Percentiles rank a stretch among this genome's conserved stretches.
phyloP scores from a whole-genome alignment of 176 grass and related monocot genomes.

The Ananas comosus region DNA sequence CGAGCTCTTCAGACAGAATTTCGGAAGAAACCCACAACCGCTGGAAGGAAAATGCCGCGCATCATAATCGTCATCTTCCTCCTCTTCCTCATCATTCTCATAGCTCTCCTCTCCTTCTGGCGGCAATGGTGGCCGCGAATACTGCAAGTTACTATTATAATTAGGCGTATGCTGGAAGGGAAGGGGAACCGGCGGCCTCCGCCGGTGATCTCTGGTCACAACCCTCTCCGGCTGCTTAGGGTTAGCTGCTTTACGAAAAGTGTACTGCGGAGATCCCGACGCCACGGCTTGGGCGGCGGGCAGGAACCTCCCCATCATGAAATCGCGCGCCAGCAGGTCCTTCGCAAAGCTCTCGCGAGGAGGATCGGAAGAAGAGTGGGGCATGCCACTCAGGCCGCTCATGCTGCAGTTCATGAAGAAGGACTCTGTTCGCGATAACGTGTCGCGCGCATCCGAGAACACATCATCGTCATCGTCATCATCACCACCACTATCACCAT shows the following conservation, averaged over 20 bases:
- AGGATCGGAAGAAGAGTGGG: not conserved
- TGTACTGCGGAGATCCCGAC: constrained; percentile 62
- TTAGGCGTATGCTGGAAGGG: constrained; percentile 59
- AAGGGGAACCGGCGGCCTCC: constrained; percentile 53
- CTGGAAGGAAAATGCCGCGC: constrained; percentile 48
- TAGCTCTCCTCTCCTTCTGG: constrained; percentile 24
- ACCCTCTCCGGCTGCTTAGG: not conserved
- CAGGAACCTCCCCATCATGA: constrained; percentile 90
- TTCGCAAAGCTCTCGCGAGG: not conserved
- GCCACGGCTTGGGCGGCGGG: constrained; percentile 79
- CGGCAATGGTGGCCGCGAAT: constrained; percentile 32
- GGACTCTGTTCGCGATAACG: constrained; percentile 65
- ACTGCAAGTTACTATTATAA: constrained; percentile 31
- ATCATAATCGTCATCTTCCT: constrained; percentile 43
- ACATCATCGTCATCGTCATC: constrained; percentile 53
- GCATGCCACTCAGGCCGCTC: constrained; percentile 72
- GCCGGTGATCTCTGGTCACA: constrained; percentile 13
- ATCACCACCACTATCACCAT: constrained; percentile 8
- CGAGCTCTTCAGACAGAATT: constrained; percentile 63
- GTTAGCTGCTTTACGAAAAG: constrained; percentile 51
- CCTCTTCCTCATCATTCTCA: constrained; percentile 40
- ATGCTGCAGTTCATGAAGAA: constrained; percentile 91
- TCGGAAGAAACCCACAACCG: constrained; percentile 79
- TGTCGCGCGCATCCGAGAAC: constrained; percentile 92
- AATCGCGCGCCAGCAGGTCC: constrained; percentile 34